Base-by-base conservation (phyloP, 2,329 filamentous ascomycete species). In the Fusarium dlaminii region DNA sequence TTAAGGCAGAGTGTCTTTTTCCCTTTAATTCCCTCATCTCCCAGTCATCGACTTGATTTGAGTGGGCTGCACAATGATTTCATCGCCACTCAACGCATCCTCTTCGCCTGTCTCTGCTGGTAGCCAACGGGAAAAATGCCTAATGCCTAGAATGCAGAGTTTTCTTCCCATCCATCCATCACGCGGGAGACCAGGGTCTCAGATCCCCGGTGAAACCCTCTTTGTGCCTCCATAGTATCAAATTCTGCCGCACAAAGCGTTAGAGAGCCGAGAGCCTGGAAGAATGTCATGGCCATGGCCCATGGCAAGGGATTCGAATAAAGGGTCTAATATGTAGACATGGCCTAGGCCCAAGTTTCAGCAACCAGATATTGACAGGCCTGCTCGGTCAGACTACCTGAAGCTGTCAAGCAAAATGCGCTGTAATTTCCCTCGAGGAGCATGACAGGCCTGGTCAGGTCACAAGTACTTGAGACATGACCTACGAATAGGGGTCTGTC, bases 1-100 rank as follows among this genome's bases (percentile, higher is more conserved):
- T 39, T 11, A 62, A 43, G 58, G 29, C 8, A 62, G 65, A 70
- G 42, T 60, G 55, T 46, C 40, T 15, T 70, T 42, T 67, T 54
- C 36, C 30, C 54, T 56, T 61, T 75, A 74, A 75, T 74, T 74
- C 72, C 63, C 72, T 74, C 72, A 74, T 73, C 51, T 74, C 63
- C 29, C 37, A 72, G 52, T 59, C 51, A 43, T 20, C 43, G 29
- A 52, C 40, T n/a, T 18, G 30, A 20, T 34, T 30, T 55, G 52
- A 62, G 71, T 60, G 54, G 67, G 57, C 51, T 66, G 67, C 60
- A 42, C 42, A 39, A 68, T 72, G 63, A 72, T 64, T 72, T 68
- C 71, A 74, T 73, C 48, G 66, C 66, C 70, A 73, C 66, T 48
- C 61, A 49, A 48, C 65, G 22, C 22, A 43, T 36, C 60, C 39